A percentile compares a stretch with the other conserved stretches of the same genome.
phyloP scores from a whole-genome alignment of 257 asterid genomes.

The Mentha longifolia region DNA sequence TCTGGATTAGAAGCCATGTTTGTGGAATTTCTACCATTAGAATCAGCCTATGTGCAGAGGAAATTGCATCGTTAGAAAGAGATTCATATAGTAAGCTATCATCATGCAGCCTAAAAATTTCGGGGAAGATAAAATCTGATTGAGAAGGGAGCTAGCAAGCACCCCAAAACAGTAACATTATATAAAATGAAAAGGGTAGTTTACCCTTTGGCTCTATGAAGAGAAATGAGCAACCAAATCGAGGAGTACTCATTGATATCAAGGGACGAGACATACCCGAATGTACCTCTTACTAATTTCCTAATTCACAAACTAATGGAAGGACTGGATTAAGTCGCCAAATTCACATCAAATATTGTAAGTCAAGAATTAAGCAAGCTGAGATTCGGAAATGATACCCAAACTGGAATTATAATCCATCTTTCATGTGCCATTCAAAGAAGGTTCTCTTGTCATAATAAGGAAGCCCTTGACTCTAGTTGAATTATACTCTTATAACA shows the following conservation, averaged over 20 bases:
- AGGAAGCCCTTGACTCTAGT: neutral
- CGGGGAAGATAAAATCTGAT: no score
- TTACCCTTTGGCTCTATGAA: conserved; percentile 9
- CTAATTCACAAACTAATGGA: neutral
- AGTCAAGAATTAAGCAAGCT: neutral
- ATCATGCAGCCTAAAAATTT: neutral
- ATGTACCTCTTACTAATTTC: neutral
- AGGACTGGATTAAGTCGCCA: conserved; percentile 1
- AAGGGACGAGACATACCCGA: neutral
- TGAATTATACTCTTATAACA: neutral
- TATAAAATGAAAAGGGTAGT: neutral
- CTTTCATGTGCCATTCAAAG: neutral
- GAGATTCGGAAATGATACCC: neutral
- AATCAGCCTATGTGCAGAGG: conserved; percentile 52
- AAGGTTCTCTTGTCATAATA: neutral
- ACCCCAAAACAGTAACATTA: neutral
- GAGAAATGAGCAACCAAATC: neutral
- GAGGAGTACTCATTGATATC: neutral
- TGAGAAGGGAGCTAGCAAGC: neutral
- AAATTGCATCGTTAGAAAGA: conserved; percentile 9
- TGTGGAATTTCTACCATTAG: conserved; percentile 32
- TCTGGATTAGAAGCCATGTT: conserved; percentile 39
- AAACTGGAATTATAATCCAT: neutral
- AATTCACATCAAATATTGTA: neutral
- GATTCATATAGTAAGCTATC: conserved; percentile 11